Evolutionary conservation across 1,139 yeast genomes (phyloP), one percentile per base, ranked within the genome.

Genomic region (Nematodospora anomalae): DNA sequence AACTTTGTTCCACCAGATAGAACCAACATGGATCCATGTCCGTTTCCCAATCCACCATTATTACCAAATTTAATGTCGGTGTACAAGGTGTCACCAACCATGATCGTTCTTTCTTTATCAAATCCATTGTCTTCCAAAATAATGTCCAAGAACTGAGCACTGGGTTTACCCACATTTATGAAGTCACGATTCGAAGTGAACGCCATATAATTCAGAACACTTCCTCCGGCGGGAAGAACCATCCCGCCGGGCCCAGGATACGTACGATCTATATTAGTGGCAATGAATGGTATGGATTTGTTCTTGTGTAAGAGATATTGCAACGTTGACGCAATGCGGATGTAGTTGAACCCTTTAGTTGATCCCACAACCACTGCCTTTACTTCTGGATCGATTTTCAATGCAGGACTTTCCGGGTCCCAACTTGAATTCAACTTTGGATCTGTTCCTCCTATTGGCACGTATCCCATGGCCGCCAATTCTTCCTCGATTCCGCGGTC

Each of bases 401-500:
- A 59, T 33, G 76, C 64, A 12, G 44, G 41, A 26, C 32, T 33
- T 5, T 31, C 22, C 3, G 63, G 58, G 30, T 69, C 66, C 48
- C 63, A 55, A 7, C 50, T 54, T 1, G 35, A 38, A 35, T 65
- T 52, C 12, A 67, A 49, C 4, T 70, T 55, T 5, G 63, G 45
- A 37, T 70, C 95, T 4, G 81, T 71, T 4, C 96, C 96, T 16
- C 96, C 96, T 8, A 85, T 50, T 2, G 83, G 75, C 14, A 72
- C 60, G 51, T 82, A 84, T 0, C 96, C 96, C 43, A 74, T 72
- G 35, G 75, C 78, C 20, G 56, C 57, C 35, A 90, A 66, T 53
- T 90, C 97, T 33, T 79, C 80, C 45, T 77, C 83, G 35, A 90
- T 79, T 6, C 97, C 97, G 11, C 64, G 50, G 53, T 87, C 95